Conservation (phyloP, 108 stramenopile genomes). For the Pseudonitzschia multiseries region DNA sequence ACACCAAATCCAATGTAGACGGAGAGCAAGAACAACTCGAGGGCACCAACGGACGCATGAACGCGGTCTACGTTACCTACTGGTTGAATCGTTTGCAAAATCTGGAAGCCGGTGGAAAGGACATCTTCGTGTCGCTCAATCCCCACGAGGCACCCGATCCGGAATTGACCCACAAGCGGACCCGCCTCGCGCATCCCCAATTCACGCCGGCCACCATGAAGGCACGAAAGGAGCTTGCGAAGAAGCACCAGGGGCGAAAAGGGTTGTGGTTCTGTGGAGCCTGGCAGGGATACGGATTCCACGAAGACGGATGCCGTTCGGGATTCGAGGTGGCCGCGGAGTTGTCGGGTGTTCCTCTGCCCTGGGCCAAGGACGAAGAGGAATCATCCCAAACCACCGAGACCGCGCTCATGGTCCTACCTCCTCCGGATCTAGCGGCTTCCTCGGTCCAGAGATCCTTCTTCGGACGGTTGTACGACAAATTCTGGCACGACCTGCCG, state of each 20-base stretch:
- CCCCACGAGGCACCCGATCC: conserved; percentile 72
- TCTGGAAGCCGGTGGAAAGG: conserved; percentile 48
- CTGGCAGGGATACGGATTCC: conserved; percentile 95
- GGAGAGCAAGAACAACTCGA: conserved; percentile 33
- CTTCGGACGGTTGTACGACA: conserved; percentile 35
- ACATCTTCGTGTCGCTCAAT: conserved; percentile 93
- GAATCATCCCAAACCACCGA: not conserved
- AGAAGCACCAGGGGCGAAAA: conserved; percentile 61
- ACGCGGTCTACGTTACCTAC: conserved; percentile 92
- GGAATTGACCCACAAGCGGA: conserved; percentile 49
- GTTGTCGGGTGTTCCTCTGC: conserved; percentile 60
- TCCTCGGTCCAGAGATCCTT: conserved; percentile 10
- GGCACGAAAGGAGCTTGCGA: conserved; percentile 60
- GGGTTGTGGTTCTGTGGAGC: conserved; percentile 94
- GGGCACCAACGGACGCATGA: conserved; percentile 68
- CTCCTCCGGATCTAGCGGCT: conserved; percentile 61
- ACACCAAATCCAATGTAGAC: conserved; percentile 23
- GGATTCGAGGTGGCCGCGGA: conserved; percentile 82
- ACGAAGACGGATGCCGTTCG: conserved; percentile 92
- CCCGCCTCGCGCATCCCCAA: conserved; percentile 85
- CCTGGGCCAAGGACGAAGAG: conserved; percentile 49
- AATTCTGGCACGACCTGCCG: conserved; percentile 57
- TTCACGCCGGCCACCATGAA: conserved; percentile 70
- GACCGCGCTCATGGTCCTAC: conserved; percentile 41
- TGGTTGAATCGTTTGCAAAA: conserved; percentile 95